Conservation (phyloP, 2,329 filamentous ascomycete species). For the Epichloe amarillans region DNA sequence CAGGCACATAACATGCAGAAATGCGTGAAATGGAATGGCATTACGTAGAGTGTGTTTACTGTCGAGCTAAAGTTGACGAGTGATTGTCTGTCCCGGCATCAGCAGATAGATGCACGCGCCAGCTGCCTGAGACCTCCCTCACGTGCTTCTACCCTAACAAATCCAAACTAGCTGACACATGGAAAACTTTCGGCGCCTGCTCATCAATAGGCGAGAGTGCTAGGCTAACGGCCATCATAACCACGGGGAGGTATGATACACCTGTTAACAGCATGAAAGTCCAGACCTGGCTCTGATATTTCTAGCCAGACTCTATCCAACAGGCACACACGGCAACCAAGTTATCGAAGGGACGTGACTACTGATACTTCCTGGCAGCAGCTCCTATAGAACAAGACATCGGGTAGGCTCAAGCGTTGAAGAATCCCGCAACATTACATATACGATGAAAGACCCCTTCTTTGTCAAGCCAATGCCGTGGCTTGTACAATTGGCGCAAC, state of each 20-base stretch:
- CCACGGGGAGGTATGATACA: no score
- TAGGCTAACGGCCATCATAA: no score
- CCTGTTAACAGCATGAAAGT: no score
- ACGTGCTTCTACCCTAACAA: background rate
- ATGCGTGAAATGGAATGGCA: no score
- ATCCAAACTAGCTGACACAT: background rate
- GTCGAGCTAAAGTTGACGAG: background rate
- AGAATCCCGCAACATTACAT: background rate
- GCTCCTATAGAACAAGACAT: background rate
- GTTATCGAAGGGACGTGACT: background rate
- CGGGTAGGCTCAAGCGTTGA: background rate
- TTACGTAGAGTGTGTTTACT: no score
- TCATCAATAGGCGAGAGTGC: no score
- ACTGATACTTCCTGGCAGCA: background rate
- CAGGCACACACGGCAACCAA: no score
- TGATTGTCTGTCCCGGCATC: background rate
- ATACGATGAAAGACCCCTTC: constrained; percentile 57
- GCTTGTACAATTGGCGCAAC: constrained; percentile 43
- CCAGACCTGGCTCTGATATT: no score
- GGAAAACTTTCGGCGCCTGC: no score
- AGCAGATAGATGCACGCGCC: background rate
- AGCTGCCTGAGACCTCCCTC: background rate
- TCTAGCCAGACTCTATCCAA: no score
- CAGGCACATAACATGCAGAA: no score
- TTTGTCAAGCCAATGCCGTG: constrained; percentile 47